Percentiles rank a stretch among this genome's conserved stretches.
Conservation (phyloP, 1,284 basidiomycete species). For the Rhodotorula sp. region DNA sequence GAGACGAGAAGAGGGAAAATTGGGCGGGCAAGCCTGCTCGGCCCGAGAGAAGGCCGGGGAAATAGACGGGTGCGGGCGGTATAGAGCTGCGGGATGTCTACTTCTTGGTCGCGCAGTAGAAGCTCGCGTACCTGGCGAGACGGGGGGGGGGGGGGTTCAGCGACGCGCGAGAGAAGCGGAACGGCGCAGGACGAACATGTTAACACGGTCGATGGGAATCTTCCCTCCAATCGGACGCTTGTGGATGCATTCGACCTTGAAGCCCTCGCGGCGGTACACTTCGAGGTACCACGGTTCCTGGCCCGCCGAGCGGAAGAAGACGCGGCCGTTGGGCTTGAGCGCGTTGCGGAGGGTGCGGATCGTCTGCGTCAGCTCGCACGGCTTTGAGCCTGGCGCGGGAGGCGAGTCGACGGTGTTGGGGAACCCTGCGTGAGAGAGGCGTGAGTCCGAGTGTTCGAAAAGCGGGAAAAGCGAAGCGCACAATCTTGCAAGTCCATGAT, state of each 20-base stretch:
- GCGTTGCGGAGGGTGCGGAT: constrained; percentile 61
- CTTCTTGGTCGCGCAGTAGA: constrained; percentile 48
- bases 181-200: constrained; percentile 55
- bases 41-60: too few species aligned
- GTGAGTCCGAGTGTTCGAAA: too few species aligned
- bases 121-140: constrained; percentile 49
- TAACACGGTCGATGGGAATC: constrained; percentile 60
- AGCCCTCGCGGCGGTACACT: constrained; percentile 57
- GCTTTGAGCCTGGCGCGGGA: constrained; percentile 14
- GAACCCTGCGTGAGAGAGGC: constrained; percentile 52
- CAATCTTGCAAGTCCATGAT: constrained; percentile 79
- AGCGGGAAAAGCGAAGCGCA: constrained; percentile 35
- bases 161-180: neutral
- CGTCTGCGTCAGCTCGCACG: constrained; percentile 48
- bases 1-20: too few species aligned
- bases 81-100: neutral
- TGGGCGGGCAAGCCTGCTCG: too few species aligned
- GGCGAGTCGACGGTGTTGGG: constrained; percentile 54
- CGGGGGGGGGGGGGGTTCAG: neutral
- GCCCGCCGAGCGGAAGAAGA: constrained; percentile 70
- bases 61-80: neutral
- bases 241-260: constrained; percentile 52
- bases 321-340: constrained; percentile 61
- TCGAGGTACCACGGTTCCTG: constrained; percentile 72
- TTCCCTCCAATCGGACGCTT: constrained; percentile 44